Base-by-base conservation (phyloP, 257 asterid species). In the Jacaranda mimosifolia region DNA sequence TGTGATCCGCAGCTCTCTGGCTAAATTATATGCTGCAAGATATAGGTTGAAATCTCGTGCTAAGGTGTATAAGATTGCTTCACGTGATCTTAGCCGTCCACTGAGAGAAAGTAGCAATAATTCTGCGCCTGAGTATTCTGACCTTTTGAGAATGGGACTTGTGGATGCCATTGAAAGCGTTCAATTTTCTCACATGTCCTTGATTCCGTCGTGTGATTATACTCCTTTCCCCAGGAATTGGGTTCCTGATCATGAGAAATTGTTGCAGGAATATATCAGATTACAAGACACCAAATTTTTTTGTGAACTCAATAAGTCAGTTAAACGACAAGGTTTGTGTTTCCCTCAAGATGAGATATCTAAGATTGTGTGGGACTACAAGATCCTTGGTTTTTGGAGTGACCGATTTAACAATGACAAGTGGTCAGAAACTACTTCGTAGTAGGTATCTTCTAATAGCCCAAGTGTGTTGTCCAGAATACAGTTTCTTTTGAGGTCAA, bases 1-100 rank as follows among this genome's bases (percentile, higher is more conserved):
- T 73, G 94, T 95, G 32, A 81, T 95, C n/a, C 86, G 98, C 7
- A 95, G 98, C 87, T 95, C 98, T n/a, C 81, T 95, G 76, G 99
- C 98, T 63, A 95, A 95, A 73, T 63, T 93, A 67, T 95, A 95
- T 74, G 99, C 99, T 15, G 97, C 99, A 6, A 85, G 99, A 74
- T 95, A 95, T 84, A 85, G 98, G 79, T 72, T 95, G 84, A 93
- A 95, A 84, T 95, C 99, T 18, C 94, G 98, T 57, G 96, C 99
- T 17, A 93, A 95, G 87, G 99, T 95, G 48, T 95, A 95, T 81
- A 89, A 83, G 87, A 88, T 93, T 68, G 99, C 99, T 45, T 79
- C 91, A 0, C 97, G 97, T 42, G 84, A 89, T 77, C 97, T 95
- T 53, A 91, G 97, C 85, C 83, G 83, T 77, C 97, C 99, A 14